Evolutionary conservation across 352 stramenopile genomes (phyloP).

Genomic region (Albugo laibachii): DNA sequence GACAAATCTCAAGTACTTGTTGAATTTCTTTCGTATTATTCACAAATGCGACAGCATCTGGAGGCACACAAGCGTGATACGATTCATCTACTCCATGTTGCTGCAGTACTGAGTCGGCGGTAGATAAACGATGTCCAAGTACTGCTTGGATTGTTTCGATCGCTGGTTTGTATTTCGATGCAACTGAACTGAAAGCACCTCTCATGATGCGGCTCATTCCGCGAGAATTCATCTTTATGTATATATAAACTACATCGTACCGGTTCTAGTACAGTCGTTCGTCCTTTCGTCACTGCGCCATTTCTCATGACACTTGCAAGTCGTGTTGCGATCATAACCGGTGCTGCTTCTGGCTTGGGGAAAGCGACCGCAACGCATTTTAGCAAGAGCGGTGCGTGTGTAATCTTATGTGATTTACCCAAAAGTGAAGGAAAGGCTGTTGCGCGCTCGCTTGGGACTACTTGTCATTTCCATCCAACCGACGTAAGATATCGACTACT

Average conservation of each 20-base stretch:
- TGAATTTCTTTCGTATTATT: slow-evolving; percentile 75
- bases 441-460: slow-evolving; percentile 46
- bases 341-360: slow-evolving; percentile 85
- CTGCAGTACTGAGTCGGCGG: slow-evolving; percentile 29
- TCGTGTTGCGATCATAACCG: slow-evolving; percentile 81
- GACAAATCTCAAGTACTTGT: slow-evolving; percentile 81
- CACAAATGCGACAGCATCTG: slow-evolving; percentile 77
- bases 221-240: too few species aligned
- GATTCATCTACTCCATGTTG: slow-evolving; percentile 84
- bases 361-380: slow-evolving; percentile 82
- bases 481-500: slow-evolving; percentile 21
- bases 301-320: slow-evolving; percentile 28
- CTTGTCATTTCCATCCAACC: slow-evolving; percentile 63
- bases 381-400: slow-evolving; percentile 71
- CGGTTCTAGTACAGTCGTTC: too few species aligned
- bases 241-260: too few species aligned
- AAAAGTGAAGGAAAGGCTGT: slow-evolving; percentile 60
- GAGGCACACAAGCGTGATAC: slow-evolving; percentile 68
- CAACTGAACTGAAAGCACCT: too few species aligned
- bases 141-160: slow-evolving; percentile 27
- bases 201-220: too few species aligned
- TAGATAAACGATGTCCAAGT: slow-evolving; percentile 53
- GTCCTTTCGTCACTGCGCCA: too few species aligned
- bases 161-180: too few species aligned
- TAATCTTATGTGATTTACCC: slow-evolving; percentile 86